These are phyloP conservation scores for Flaveria trinervia DNA, from an alignment of 129 eudicot genomes.

Conservation along the genomic window DNA sequence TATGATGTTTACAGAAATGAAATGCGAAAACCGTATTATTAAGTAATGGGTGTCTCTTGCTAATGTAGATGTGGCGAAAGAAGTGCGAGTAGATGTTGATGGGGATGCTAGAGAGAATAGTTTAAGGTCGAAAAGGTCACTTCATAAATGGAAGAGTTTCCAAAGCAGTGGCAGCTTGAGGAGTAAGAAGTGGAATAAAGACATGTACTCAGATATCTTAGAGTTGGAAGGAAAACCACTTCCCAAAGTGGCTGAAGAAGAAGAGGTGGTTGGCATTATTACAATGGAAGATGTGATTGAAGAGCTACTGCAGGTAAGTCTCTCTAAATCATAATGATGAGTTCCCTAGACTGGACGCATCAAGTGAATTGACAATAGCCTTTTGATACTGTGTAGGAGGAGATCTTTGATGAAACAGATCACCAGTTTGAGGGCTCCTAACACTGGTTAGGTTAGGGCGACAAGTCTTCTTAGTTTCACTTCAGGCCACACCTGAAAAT, in stretches of 20 bases:
- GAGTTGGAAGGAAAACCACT: slow-evolving; percentile 72
- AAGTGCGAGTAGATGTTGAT: slow-evolving; percentile 69
- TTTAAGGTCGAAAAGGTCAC: slow-evolving; percentile 50
- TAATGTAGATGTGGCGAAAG: slow-evolving; percentile 40
- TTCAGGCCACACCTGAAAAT: no score
- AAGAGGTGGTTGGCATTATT: slow-evolving; percentile 85
- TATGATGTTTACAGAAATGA: background rate
- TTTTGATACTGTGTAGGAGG: slow-evolving; percentile 56
- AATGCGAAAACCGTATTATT: background rate
- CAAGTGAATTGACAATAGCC: background rate
- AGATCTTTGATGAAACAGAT: slow-evolving; percentile 91
- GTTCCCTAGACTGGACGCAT: no score
- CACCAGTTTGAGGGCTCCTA: slow-evolving; percentile 78
- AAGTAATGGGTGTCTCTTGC: background rate
- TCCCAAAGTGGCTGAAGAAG: slow-evolving; percentile 74
- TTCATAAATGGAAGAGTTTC: slow-evolving; percentile 88
- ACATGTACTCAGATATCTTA: slow-evolving; percentile 79
- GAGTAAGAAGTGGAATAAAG: slow-evolving; percentile 76
- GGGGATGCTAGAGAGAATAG: slow-evolving; percentile 49
- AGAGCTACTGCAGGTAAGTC: slow-evolving; percentile 49
- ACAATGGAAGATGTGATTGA: slow-evolving; percentile 99
- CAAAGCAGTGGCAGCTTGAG: slow-evolving; percentile 55
- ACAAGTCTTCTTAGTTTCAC: slow-evolving; percentile 1
- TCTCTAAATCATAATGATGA: background rate
- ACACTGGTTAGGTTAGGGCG: slow-evolving; percentile 18